phyloP scores from a whole-genome alignment of 2,329 filamentous ascomycete genomes.

The Aspergillus oerlinghausenensis region DNA sequence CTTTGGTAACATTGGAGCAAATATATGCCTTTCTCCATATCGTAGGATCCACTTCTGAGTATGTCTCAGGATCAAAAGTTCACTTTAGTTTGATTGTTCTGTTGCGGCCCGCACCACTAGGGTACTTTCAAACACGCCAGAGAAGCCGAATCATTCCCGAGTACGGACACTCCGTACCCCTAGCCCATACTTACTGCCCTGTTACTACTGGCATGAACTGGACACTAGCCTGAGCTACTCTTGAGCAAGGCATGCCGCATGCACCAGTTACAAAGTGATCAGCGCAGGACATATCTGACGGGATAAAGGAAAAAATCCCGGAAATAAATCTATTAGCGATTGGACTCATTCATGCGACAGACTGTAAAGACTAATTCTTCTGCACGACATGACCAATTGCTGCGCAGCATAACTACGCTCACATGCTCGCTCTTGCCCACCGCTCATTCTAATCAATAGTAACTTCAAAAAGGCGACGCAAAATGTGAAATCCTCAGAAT shows the following conservation, averaged over 20 bases:
- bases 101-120: neutral
- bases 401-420: neutral
- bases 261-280: too few species aligned
- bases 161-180: too few species aligned
- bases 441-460: neutral
- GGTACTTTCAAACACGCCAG: neutral
- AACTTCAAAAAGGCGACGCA: slow-evolving; percentile 11
- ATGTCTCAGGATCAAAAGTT: too few species aligned
- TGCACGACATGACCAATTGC: neutral
- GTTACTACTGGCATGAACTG: neutral
- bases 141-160: neutral
- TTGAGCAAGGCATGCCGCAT: neutral
- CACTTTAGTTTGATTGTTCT: neutral
- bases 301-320: too few species aligned
- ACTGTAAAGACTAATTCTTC: too few species aligned
- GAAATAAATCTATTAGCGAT: neutral
- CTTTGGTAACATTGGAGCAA: neutral
- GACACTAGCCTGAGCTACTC: neutral
- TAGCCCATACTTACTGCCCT: neutral
- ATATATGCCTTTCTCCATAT: neutral
- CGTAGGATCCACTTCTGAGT: neutral
- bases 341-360: too few species aligned
- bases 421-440: neutral
- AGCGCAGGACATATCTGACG: neutral
- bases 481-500: slow-evolving; percentile 7